These are phyloP conservation scores for Aspergillus ostianus DNA, from an alignment of 495 filamentous ascomycete genomes.

Conservation along the genomic window DNA sequence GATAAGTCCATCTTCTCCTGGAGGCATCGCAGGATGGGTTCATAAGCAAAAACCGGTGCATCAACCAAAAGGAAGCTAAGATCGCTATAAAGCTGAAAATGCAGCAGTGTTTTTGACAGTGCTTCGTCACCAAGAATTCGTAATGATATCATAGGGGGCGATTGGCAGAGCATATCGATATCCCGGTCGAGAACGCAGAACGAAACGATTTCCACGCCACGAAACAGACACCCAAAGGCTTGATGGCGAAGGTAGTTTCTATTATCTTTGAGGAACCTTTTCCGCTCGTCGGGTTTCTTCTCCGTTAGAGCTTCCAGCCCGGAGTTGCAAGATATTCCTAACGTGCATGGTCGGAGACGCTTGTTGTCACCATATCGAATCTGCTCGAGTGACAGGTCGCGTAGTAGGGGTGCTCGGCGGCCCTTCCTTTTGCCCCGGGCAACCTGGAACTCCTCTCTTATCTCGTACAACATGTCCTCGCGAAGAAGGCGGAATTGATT, in stretches of 20 bases:
- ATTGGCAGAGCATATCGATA: conserved; percentile 45
- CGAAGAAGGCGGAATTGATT: conserved; percentile 77
- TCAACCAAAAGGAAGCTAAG: conserved; percentile 56
- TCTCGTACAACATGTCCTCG: conserved; percentile 69
- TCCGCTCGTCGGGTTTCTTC: conserved; percentile 32
- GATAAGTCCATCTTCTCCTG: conserved; percentile 55
- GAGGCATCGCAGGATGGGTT: conserved; percentile 63
- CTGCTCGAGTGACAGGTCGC: conserved; percentile 26
- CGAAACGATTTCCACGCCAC: conserved; percentile 50
- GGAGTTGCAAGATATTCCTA: conserved; percentile 42
- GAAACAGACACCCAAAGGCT: conserved; percentile 59
- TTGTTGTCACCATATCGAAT: conserved; percentile 29
- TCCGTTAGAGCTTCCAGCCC: conserved; percentile 45
- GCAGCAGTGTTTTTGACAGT: conserved; percentile 39
- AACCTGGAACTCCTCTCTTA: conserved; percentile 59
- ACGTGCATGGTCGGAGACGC: conserved; percentile 34
- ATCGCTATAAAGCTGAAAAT: conserved; percentile 32
- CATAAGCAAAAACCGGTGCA: conserved; percentile 68
- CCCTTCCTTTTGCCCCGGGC: conserved; percentile 44
- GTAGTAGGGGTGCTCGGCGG: conserved; percentile 26
- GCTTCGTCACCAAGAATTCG: conserved; percentile 47
- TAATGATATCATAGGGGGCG: conserved; percentile 51
- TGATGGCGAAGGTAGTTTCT: conserved; percentile 55
- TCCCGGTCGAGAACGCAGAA: conserved; percentile 63
- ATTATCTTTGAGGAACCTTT: conserved; percentile 47